Evolutionary conservation across 1,284 basidiomycete genomes (phyloP).

Genomic region (Cryptococcus neoformans): DNA sequence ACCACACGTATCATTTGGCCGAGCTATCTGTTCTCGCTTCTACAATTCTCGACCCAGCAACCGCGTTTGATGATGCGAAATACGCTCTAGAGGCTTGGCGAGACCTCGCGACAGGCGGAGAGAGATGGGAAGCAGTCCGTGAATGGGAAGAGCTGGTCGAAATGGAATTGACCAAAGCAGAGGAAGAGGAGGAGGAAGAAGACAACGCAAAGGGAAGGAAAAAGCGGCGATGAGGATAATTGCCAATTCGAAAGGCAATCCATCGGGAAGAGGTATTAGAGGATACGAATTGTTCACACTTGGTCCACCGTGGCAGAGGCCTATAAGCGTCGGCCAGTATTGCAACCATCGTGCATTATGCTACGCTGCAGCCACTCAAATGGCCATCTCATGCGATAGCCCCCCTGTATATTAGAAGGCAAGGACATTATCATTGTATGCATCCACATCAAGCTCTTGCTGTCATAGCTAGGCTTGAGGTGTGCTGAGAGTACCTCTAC

Average conservation of each 20-base stretch:
- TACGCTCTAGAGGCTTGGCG: slow-evolving; percentile 39
- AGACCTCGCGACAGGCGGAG: slow-evolving; percentile 33
- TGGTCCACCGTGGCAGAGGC: no score
- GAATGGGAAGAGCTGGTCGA: slow-evolving; percentile 45
- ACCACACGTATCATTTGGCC: slow-evolving; percentile 32
- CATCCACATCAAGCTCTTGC: no score
- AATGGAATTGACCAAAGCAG: slow-evolving; percentile 26
- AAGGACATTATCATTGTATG: no score
- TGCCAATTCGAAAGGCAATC: no score
- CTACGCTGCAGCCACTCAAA: no score
- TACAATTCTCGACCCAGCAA: slow-evolving; percentile 22
- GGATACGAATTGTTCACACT: no score
- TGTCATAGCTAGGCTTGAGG: background rate
- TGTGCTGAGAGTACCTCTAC: slow-evolving; percentile 2
- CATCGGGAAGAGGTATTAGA: no score
- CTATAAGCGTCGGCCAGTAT: no score
- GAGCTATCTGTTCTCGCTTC: slow-evolving; percentile 20
- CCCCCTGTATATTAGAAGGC: no score
- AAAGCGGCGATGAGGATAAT: background rate
- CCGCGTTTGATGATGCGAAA: slow-evolving; percentile 38
- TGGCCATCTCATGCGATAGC: no score
- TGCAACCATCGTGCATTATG: no score
- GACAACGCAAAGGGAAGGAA: slow-evolving; percentile 16
- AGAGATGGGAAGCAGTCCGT: slow-evolving; percentile 27
- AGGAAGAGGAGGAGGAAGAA: slow-evolving; percentile 18